A percentile compares a stretch with the other conserved stretches of the same genome.
These are phyloP conservation scores for Aphanomyces cochlioides DNA, from an alignment of 352 stramenopile genomes.

Conservation along the genomic window DNA sequence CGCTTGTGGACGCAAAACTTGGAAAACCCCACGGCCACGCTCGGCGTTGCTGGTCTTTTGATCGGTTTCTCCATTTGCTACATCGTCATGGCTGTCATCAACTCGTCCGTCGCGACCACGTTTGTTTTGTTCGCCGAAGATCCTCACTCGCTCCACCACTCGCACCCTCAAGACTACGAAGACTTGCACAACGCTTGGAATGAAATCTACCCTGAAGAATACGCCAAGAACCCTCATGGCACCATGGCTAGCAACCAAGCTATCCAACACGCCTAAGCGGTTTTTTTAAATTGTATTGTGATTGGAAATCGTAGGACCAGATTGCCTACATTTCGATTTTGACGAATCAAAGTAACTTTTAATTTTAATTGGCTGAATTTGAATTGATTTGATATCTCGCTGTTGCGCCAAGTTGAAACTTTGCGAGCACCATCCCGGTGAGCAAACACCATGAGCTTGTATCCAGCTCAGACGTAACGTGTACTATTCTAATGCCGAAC, in stretches of 20 bases:
- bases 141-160: constrained; percentile 59
- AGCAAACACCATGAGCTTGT: too few species aligned
- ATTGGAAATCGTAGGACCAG: too few species aligned
- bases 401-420: too few species aligned
- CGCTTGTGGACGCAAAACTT: constrained; percentile 46
- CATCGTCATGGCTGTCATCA: constrained; percentile 22
- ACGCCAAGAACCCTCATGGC: constrained; percentile 69
- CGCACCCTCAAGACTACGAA: constrained; percentile 62
- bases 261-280: neutral
- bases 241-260: constrained; percentile 34
- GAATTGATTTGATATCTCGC: too few species aligned
- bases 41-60: constrained; percentile 12
- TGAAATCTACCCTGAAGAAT: constrained; percentile 77
- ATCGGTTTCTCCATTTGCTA: constrained; percentile 26
- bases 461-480: too few species aligned
- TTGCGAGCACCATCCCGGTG: too few species aligned
- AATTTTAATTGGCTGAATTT: too few species aligned
- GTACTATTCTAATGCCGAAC: too few species aligned
- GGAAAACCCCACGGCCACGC: constrained; percentile 23
- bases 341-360: too few species aligned
- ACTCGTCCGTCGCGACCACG: constrained; percentile 15
- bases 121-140: constrained; percentile 26
- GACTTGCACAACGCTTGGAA: constrained; percentile 68
- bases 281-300: too few species aligned
- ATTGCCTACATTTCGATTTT: too few species aligned